Conservation (phyloP, 2,329 filamentous ascomycete species). For the Cryphonectria carpinicola region DNA sequence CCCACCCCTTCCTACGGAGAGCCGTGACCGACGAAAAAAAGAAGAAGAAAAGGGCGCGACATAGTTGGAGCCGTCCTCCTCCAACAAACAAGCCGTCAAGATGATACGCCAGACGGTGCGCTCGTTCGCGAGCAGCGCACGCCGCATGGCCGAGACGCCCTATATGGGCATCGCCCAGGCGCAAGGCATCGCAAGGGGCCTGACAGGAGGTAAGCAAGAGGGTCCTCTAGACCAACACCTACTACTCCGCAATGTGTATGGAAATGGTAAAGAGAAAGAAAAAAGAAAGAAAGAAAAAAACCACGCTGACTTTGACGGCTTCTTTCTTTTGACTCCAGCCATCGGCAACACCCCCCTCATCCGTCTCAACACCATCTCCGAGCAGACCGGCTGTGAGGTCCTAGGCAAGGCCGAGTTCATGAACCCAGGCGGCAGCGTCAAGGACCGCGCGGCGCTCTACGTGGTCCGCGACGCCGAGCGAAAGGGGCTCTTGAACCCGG, state of each 20-base stretch:
- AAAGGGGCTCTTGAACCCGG: slow-evolving; percentile 76
- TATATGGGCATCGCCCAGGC: slow-evolving; percentile 76
- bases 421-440: slow-evolving; percentile 95
- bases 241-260: background rate
- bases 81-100: slow-evolving; percentile 28
- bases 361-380: slow-evolving; percentile 82
- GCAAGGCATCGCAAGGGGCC: slow-evolving; percentile 76
- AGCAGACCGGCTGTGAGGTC: slow-evolving; percentile 89
- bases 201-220: slow-evolving; percentile 71
- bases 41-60: background rate
- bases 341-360: slow-evolving; percentile 98
- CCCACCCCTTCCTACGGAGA: background rate
- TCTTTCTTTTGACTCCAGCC: slow-evolving; percentile 55
- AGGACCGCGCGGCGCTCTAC: slow-evolving; percentile 93
- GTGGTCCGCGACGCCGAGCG: slow-evolving; percentile 94
- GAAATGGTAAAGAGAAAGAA: background rate
- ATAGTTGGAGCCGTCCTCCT: slow-evolving; percentile 11
- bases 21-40: background rate
- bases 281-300: too few species aligned
- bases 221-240: background rate
- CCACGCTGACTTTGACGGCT: background rate
- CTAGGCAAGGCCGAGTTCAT: slow-evolving; percentile 98
- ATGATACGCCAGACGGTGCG: slow-evolving; percentile 75
- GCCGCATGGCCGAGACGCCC: slow-evolving; percentile 58
- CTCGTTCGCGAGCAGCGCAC: slow-evolving; percentile 67